Base-by-base conservation (phyloP, 768 basidiomycete genomes). In the Leccinum pellstonianum region DNA sequence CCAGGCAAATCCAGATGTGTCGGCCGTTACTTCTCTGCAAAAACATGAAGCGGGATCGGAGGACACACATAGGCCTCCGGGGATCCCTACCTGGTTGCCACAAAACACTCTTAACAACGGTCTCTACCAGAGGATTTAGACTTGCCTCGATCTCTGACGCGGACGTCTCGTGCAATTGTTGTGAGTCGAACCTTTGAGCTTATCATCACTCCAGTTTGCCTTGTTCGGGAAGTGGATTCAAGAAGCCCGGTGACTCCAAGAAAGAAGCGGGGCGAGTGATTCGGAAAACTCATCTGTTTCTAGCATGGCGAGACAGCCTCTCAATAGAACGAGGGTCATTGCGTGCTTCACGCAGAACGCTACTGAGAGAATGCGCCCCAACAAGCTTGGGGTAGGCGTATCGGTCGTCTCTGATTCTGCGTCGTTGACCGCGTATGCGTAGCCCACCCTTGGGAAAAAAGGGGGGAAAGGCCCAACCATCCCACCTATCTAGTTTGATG, bases 121-220 rank as follows among this genome's bases (percentile, higher is more conserved):
- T 66, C n/a, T 73, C 66, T 12, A 60, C 65, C 3, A 76, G 56
- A 7, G 31, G 29, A 3, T 58, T 43, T 2, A 77, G 64, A 41
- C 38, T 41, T 14, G 63, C 67, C 0, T 69, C 68, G 17, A 68
- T 35, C 55, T 77, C 77, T 0, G 69, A 61, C 0, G 52, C n/a
- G n/a, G n/a, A n/a, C n/a, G n/a, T 48, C 23, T 62, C 54, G 7
- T 62, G 21, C 5, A 10, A 15, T 37, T 15, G 15, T 17, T 9
- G 31, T 10, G 52, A 35, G 21, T 17, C 25, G 25, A 50, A 3
- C 25, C 49, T 27, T 17, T 11, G 15, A 25, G 15, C 15, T 41
- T 37, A 23, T 35, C 33, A 9, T 23, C 33, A 35, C 14, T 21
- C 52, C 14, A 10, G 31, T 35, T 29, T 52, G 19, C 31, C 5